These are phyloP conservation scores for Termitomyces sp. DNA, from an alignment of 768 basidiomycete species.

Conservation along the genomic window DNA sequence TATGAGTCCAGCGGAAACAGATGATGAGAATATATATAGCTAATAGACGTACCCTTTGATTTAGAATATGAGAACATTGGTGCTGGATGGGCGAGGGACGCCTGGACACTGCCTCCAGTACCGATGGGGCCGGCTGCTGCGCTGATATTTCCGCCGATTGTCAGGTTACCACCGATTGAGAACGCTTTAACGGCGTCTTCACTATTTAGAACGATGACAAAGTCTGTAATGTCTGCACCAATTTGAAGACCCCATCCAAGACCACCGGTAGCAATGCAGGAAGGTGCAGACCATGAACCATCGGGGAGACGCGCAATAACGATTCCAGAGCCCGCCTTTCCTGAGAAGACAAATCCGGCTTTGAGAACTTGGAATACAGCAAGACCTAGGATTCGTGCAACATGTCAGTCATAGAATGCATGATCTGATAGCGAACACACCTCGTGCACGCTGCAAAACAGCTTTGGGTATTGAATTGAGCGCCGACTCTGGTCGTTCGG, in stretches of 20 bases:
- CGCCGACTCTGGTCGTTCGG: slow-evolving; percentile 80
- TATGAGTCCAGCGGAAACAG: not conserved
- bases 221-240: slow-evolving; percentile 92
- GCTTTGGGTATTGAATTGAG: slow-evolving; percentile 93
- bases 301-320: slow-evolving; percentile 91
- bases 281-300: slow-evolving; percentile 95
- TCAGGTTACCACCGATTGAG: slow-evolving; percentile 92
- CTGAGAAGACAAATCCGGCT: slow-evolving; percentile 93
- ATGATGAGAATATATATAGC: not conserved
- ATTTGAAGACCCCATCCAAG: slow-evolving; percentile 94
- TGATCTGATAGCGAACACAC: slow-evolving; percentile 30
- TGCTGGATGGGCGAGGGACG: slow-evolving; percentile 85
- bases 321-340: slow-evolving; percentile 89
- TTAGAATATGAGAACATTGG: slow-evolving; percentile 98
- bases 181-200: slow-evolving; percentile 96
- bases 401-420: no score
- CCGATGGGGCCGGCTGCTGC: slow-evolving; percentile 91
- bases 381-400: slow-evolving; percentile 48
- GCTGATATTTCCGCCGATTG: slow-evolving; percentile 85
- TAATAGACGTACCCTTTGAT: slow-evolving; percentile 66
- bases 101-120: slow-evolving; percentile 86
- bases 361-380: slow-evolving; percentile 93
- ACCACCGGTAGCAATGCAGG: slow-evolving; percentile 94
- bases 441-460: slow-evolving; percentile 84
- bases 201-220: slow-evolving; percentile 94